Conservation (phyloP, 805 yeast species). For the Yarrowia bubula region DNA sequence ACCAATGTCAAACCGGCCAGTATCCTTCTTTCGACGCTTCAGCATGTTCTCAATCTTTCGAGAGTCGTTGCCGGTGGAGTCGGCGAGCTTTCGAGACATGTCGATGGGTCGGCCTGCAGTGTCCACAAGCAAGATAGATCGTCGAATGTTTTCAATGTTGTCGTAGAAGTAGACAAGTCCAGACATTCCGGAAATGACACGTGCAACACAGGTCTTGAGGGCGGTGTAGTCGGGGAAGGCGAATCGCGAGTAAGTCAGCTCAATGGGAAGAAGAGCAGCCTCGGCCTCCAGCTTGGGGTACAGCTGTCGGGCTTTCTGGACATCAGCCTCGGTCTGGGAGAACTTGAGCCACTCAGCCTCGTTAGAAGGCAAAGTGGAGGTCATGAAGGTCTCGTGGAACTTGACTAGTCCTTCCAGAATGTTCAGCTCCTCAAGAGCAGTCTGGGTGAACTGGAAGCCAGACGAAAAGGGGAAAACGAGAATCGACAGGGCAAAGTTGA, state of each 20-base stretch:
- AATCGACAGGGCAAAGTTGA: background rate
- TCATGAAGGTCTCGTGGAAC: conserved; percentile 10
- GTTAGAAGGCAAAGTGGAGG: conserved; percentile 11
- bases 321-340: background rate
- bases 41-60: background rate
- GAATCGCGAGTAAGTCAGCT: conserved; percentile 9
- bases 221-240: conserved; percentile 7
- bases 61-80: conserved; percentile 11
- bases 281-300: conserved; percentile 32
- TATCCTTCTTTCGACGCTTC: conserved; percentile 14
- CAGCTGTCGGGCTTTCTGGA: conserved; percentile 5
- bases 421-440: background rate
- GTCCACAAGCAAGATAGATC: background rate
- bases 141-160: conserved; percentile 16
- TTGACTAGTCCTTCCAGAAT: background rate
- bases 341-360: conserved; percentile 7
- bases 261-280: conserved; percentile 31
- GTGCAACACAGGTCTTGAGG: background rate
- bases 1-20: background rate
- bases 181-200: conserved; percentile 1
- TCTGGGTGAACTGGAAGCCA: background rate
- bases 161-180: conserved; percentile 16
- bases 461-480: conserved; percentile 9
- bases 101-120: conserved; percentile 1
- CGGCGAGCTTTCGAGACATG: conserved; percentile 8